These are phyloP conservation scores for Lavandula angustifolia DNA, from an alignment of 257 asterid species.

Conservation along the genomic window DNA sequence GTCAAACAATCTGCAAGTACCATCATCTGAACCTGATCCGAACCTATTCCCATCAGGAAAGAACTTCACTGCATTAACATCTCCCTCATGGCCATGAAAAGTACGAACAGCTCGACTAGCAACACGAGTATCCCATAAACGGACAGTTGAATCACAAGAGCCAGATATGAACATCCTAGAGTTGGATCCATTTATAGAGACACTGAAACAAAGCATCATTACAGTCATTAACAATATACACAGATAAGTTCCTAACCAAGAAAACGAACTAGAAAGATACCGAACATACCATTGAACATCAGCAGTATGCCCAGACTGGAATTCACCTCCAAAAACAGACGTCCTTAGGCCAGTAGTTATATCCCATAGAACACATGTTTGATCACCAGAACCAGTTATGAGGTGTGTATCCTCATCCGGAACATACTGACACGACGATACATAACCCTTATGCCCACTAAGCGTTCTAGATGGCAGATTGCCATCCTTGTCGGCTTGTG, in stretches of 20 bases:
- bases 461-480: slow-evolving; percentile 82
- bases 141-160: slow-evolving; percentile 94
- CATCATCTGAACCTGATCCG: slow-evolving; percentile 95
- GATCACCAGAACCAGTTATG: slow-evolving; percentile 95
- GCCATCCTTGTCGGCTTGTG: slow-evolving; percentile 81
- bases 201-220: slow-evolving; percentile 47
- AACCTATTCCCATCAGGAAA: slow-evolving; percentile 93
- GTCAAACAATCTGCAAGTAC: slow-evolving; percentile 88
- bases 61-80: slow-evolving; percentile 88
- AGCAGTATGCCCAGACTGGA: slow-evolving; percentile 94
- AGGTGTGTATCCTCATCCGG: slow-evolving; percentile 91
- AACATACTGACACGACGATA: slow-evolving; percentile 92
- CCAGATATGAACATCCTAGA: slow-evolving; percentile 91
- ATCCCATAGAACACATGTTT: slow-evolving; percentile 95
- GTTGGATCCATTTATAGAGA: slow-evolving; percentile 80
- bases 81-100: slow-evolving; percentile 89
- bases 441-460: slow-evolving; percentile 93
- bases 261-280: slow-evolving; percentile 22
- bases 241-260: slow-evolving; percentile 12
- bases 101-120: slow-evolving; percentile 98
- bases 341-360: slow-evolving; percentile 92
- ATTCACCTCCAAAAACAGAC: slow-evolving; percentile 94
- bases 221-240: slow-evolving; percentile 10
- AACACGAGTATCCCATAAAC: slow-evolving; percentile 95
- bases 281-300: slow-evolving; percentile 72